Evolutionary conservation across 352 stramenopile genomes (phyloP).

Genomic region (Pythium apleroticum): DNA sequence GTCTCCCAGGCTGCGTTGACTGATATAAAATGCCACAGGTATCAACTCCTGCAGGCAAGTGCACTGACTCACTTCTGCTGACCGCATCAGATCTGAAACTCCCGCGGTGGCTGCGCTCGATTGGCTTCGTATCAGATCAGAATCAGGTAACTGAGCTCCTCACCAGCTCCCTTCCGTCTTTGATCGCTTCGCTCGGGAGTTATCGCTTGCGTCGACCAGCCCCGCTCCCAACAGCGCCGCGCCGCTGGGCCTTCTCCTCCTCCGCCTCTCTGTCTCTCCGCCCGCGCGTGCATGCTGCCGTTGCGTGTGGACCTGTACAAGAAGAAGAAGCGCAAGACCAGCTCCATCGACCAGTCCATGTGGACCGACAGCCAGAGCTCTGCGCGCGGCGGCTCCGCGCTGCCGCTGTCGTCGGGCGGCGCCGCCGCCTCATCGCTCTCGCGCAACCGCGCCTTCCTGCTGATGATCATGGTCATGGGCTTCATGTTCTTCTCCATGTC

Average conservation of each 20-base stretch:
- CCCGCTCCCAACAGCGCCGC: neutral
- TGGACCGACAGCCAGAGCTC: slow-evolving; percentile 44
- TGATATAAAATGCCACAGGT: slow-evolving; percentile 20
- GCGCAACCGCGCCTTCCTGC: slow-evolving; percentile 47
- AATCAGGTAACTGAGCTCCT: slow-evolving; percentile 11
- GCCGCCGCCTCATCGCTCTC: slow-evolving; percentile 41
- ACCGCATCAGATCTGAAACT: slow-evolving; percentile 6
- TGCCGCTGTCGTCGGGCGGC: slow-evolving; percentile 31
- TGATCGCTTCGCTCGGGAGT: neutral
- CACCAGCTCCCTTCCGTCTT: neutral
- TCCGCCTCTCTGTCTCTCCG: neutral
- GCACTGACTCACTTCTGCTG: slow-evolving; percentile 26
- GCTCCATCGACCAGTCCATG: slow-evolving; percentile 60
- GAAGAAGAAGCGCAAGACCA: slow-evolving; percentile 87
- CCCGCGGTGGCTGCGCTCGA: neutral
- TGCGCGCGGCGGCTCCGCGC: slow-evolving; percentile 20
- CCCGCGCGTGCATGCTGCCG: slow-evolving; percentile 38
- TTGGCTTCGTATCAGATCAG: slow-evolving; percentile 26
- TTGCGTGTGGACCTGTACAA: slow-evolving; percentile 30
- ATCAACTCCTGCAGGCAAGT: slow-evolving; percentile 16
- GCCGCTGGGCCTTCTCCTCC: neutral
- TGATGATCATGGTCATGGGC: slow-evolving; percentile 46
- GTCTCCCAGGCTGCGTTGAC: neutral
- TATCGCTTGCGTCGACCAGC: slow-evolving; percentile 11
- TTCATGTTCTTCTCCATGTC: slow-evolving; percentile 71